These are phyloP conservation scores for Dendrocalamus latiflorus DNA, from an alignment of 202 grass and related monocot genomes.

Conservation along the genomic window DNA sequence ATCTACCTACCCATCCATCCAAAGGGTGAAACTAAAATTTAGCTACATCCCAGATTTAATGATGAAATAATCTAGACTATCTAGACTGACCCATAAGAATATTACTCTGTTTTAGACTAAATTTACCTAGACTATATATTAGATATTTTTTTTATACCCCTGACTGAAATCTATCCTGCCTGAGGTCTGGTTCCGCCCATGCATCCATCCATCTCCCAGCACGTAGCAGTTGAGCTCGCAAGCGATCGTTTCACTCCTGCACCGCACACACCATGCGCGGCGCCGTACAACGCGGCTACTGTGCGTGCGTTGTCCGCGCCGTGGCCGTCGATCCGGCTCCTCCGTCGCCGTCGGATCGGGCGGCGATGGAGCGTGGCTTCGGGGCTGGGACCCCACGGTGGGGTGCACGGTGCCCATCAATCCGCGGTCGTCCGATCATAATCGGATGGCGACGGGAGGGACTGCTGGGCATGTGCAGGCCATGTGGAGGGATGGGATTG, in stretches of 20 bases:
- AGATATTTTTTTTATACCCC: too few species aligned
- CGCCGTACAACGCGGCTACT: not conserved
- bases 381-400: not conserved
- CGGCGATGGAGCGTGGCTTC: not conserved
- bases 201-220: not conserved
- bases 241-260: not conserved
- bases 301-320: not conserved
- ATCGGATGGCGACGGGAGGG: slow-evolving; percentile 27
- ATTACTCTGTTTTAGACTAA: too few species aligned
- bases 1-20: too few species aligned
- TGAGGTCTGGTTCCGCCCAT: too few species aligned
- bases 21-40: too few species aligned
- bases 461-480: not conserved
- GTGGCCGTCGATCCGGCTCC: not conserved
- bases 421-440: slow-evolving; percentile 17
- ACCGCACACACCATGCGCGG: too few species aligned
- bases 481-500: slow-evolving; percentile 8
- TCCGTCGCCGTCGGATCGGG: not conserved
- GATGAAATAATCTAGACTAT: too few species aligned
- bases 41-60: too few species aligned
- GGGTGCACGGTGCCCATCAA: not conserved
- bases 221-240: not conserved
- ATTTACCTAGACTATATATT: too few species aligned
- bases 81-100: too few species aligned
- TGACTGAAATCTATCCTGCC: too few species aligned